Percentiles rank a stretch among this genome's conserved stretches.
Evolutionary conservation across 2,329 filamentous ascomycete genomes (phyloP).

Genomic region (Lojkania enalia): DNA sequence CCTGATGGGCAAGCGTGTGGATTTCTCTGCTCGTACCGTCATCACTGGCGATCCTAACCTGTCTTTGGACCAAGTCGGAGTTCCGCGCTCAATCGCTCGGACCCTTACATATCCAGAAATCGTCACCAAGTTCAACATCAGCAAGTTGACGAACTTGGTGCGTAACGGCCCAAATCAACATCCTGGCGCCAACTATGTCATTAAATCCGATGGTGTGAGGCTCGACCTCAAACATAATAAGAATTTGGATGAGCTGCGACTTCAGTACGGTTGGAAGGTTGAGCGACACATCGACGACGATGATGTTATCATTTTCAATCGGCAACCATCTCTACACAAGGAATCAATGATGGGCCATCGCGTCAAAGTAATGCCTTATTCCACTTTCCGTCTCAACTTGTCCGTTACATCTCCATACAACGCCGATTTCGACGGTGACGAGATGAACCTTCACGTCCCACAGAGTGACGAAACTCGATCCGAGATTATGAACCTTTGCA

Average conservation of each 20-base stretch:
- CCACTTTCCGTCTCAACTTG: slow-evolving; percentile 94
- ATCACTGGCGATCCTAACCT: slow-evolving; percentile 98
- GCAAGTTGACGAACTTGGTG: slow-evolving; percentile 84
- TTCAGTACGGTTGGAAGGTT: slow-evolving; percentile 98
- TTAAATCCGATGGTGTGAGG: slow-evolving; percentile 87
- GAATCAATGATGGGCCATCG: slow-evolving; percentile 99
- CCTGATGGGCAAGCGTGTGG: slow-evolving; percentile 94
- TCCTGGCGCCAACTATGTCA: slow-evolving; percentile 94
- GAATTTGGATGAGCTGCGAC: slow-evolving; percentile 78
- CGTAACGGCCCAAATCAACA: slow-evolving; percentile 94
- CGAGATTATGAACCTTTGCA: slow-evolving; percentile 89
- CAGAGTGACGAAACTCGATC: slow-evolving; percentile 96
- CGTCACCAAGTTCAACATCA: slow-evolving; percentile 97
- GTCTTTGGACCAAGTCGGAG: slow-evolving; percentile 94
- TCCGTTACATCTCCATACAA: slow-evolving; percentile 99
- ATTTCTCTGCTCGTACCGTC: slow-evolving; percentile 98
- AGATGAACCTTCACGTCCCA: slow-evolving; percentile 99
- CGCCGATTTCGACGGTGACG: slow-evolving; percentile 98
- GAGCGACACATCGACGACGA: slow-evolving; percentile 95
- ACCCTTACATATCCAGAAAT: slow-evolving; percentile 96
- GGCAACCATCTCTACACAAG: slow-evolving; percentile 98
- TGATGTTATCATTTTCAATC: slow-evolving; percentile 99
- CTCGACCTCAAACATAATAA: slow-evolving; percentile 95
- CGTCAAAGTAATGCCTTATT: slow-evolving; percentile 97
- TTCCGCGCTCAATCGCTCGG: slow-evolving; percentile 88